Base-by-base conservation (phyloP, 805 yeast genomes). In the Teunomyces gatunensis region DNA sequence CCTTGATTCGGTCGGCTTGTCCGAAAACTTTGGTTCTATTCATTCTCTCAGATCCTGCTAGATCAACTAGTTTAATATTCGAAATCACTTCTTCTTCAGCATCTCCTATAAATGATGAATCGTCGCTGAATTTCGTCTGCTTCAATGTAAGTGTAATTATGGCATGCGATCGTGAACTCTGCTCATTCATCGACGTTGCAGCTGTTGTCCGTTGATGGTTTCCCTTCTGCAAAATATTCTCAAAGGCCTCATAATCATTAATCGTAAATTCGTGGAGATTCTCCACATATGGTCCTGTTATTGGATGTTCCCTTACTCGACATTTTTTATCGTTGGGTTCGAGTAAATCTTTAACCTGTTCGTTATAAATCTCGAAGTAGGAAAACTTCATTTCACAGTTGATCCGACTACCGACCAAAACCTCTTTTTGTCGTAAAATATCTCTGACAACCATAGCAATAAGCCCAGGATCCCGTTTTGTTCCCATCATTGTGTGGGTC, bases 1-100 rank as follows among this genome's bases (percentile, higher is more conserved):
- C 96, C 53, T 81, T 78, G 47, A 85, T 71, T 44, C 94, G 68
- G 6, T 75, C 71, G 18, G 64, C 64, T 42, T 69, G 73, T 3
- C 80, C 83, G 13, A 76, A 79, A 5, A 85, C 79, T 27, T 86
- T 84, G 0, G 88, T 80, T 21, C 84, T 75, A 15, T 70, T 64
- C 2, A 84, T 80, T 45, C 92, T 71, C 60, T 88, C 96, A 1
- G 92, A 85, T 0, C 96, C 91, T 0, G 96, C 96, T 51, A 88
- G 66, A 65, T 88, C 96, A 2, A 88, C 92, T 13, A 88, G 69
- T 48, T 85, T 74, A 33, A 89, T 70, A 50, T 78, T 78, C 2
- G 94, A 85, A 1, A 75, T 64, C 54, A 79, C 79, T 49, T 76
- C 79, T 44, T 74, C 75, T 1, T 69, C 64, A 2, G 78, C 65